Evolutionary conservation across 345 rosid species (phyloP), one percentile per base, ranked within the genome.

Genomic region (Hypericum androsaemum): DNA sequence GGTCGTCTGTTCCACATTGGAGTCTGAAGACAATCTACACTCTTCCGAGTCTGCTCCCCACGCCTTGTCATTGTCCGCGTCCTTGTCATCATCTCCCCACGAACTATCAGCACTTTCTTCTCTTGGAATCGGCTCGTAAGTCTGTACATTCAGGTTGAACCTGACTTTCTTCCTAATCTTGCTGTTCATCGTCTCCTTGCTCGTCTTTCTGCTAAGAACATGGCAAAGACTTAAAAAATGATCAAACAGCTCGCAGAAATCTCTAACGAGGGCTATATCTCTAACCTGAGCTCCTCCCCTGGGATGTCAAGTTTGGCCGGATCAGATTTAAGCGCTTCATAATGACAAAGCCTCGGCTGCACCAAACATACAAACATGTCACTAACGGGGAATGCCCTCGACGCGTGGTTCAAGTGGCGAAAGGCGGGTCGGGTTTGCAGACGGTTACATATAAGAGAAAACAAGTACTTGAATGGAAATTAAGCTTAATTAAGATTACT

Each of bases 271-370:
- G 32, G 17, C 1, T 14, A 35, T n/a, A n/a, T n/a, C n/a, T 47
- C 43, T 7, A 65, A 82, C 89, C 82, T 76, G 66, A 67, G 78
- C 56, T 76, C 69, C 45, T 66, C 46, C 36, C 28, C 76, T 36
- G 22, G 5, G 50, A 12, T 10, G 54, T 61, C 75, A 63, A 62
- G 42, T 57, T 64, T 62, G 12, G 52, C 11, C 47, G 77, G 77
- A 58, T 43, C 70, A 41, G 71, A 67, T 41, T 67, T 84, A 36
- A 89, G 68, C 70, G 68, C 55, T 44, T 61, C 56, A 57, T 67
- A 67, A 42, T 52, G 45, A 32, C 71, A 50, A 53, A 52, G 28
- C 14, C 56, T 47, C 71, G 52, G 59, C 58, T 12, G 13, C 14
- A 47, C 38, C 11, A 52, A 17, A 14, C 5, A 6, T 6, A 15